Conservation (phyloP, 2,329 filamentous ascomycete genomes). For the Diaporthe sp. region DNA sequence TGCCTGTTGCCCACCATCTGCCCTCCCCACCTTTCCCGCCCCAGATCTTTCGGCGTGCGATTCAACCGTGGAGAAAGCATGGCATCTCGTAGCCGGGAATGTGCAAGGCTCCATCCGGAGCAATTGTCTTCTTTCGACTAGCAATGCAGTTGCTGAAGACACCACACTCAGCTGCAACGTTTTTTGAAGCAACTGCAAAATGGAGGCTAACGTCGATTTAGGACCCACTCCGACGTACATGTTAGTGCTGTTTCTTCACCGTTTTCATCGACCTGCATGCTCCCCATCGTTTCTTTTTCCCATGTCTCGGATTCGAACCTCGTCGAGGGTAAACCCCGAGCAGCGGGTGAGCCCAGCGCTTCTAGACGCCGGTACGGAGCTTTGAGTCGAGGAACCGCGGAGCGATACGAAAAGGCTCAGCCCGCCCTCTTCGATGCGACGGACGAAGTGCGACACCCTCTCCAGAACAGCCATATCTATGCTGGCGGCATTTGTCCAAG, state of each 20-base stretch:
- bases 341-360: slow-evolving; percentile 23
- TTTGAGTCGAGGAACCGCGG: neutral
- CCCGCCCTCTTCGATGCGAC: neutral
- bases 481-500: neutral
- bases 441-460: neutral
- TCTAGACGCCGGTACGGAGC: slow-evolving; percentile 6
- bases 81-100: slow-evolving; percentile 28
- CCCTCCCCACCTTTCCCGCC: neutral
- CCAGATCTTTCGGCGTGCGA: slow-evolving; percentile 4
- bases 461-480: neutral
- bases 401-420: slow-evolving; percentile 12
- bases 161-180: slow-evolving; percentile 27
- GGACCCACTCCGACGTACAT: slow-evolving; percentile 36
- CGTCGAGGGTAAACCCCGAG: slow-evolving; percentile 25
- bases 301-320: slow-evolving; percentile 37
- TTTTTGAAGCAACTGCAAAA: slow-evolving; percentile 25
- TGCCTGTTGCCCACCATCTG: neutral
- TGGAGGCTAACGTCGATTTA: slow-evolving; percentile 39
- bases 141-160: slow-evolving; percentile 31
- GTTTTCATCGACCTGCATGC: slow-evolving; percentile 30
- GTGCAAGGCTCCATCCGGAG: slow-evolving; percentile 26
- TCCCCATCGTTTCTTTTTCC: slow-evolving; percentile 26
- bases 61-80: slow-evolving; percentile 31
- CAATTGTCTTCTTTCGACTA: slow-evolving; percentile 9
- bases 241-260: slow-evolving; percentile 40